Base-by-base conservation (phyloP, 2,329 filamentous ascomycete species). In the Exserohilum turcica region DNA sequence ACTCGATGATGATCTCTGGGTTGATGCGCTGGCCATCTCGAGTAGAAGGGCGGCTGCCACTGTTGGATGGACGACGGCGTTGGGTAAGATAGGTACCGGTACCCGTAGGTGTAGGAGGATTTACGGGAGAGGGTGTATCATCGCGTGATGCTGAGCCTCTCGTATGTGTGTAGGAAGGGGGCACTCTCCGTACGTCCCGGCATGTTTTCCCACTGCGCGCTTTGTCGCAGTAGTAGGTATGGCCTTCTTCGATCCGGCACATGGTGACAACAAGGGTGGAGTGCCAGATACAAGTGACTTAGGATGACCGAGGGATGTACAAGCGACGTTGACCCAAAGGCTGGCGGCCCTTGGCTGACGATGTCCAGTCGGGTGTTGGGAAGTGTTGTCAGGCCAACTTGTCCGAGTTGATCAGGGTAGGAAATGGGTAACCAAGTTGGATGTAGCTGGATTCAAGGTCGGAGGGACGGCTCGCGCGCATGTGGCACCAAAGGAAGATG, bases 211-310 rank as follows among this genome's bases (percentile, higher is more conserved):
- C 57, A 15, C 49, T 54, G 21, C 54, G 64, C 12, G 63, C 60
- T 33, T 61, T 66, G 27, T 67, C 61, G 45, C 71, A 74, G 6
- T 46, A 55, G 32, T 57, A 56, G 54, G 43, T 53, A 52, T n/a
- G 18, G n/a, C 60, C 63, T 48, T 71, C 65, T 31, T 73, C 66
- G 28, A 73, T 54, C 33, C 65, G 60, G 48, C 71, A 74, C 71
- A 74, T 74, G 19, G 52, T 59, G 54, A 44, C 38, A 38, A 48
- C 13, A 24, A 24, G 7, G 32, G 37, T 47, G 19, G 0, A 16
- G 28, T 19, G 16, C 18, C 18, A 33, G 19, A n/a, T 21, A 12
- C n/a, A 28, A 29, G 3, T 16, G n/a, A n/a, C n/a, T n/a, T n/a
- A n/a, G n/a, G n/a, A n/a, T n/a, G n/a, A n/a, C n/a, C n/a, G n/a